Percentiles rank a stretch among this genome's conserved stretches.
These are phyloP conservation scores for Akanthomyces uredinophilus DNA, from an alignment of 2,329 filamentous ascomycete species.

Conservation along the genomic window DNA sequence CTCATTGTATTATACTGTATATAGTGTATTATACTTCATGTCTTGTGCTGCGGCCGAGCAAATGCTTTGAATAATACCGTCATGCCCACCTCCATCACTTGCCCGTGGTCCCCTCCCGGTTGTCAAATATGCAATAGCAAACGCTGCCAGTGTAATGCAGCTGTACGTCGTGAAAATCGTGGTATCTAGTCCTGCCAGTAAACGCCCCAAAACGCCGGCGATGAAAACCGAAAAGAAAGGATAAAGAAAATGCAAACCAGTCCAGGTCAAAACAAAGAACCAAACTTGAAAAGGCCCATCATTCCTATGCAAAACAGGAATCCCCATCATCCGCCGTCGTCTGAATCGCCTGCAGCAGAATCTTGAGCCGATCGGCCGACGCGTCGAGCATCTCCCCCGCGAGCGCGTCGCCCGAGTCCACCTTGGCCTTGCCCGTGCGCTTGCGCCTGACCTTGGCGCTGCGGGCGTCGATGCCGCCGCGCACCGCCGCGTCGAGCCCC, in stretches of 20 bases:
- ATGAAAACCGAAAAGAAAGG: not conserved
- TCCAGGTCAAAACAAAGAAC: not conserved
- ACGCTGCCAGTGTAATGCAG: not conserved
- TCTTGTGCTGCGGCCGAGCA: not conserved
- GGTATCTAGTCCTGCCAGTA: not conserved
- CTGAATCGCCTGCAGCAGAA: constrained; percentile 34
- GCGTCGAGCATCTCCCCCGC: constrained; percentile 40
- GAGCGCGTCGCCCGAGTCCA: constrained; percentile 33
- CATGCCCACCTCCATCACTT: not conserved
- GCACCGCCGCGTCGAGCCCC: constrained; percentile 35
- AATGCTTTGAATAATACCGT: not conserved
- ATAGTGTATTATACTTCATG: constrained; percentile 10
- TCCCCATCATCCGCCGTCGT: constrained; percentile 18
- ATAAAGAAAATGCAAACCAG: not conserved
- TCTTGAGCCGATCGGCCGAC: constrained; percentile 39
- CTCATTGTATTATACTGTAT: constrained; percentile 3
- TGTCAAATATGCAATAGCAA: not conserved
- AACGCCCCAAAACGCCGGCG: not conserved
- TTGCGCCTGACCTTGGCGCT: constrained; percentile 41
- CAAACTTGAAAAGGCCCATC: not conserved
- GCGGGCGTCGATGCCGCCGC: constrained; percentile 44
- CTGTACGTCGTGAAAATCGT: not conserved
- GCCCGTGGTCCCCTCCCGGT: not conserved
- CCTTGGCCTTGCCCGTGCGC: constrained; percentile 29
- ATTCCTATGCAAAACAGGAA: constrained; percentile 11